Base-by-base conservation (phyloP, 2,329 filamentous ascomycete genomes). In the Apiospora malaysiana region DNA sequence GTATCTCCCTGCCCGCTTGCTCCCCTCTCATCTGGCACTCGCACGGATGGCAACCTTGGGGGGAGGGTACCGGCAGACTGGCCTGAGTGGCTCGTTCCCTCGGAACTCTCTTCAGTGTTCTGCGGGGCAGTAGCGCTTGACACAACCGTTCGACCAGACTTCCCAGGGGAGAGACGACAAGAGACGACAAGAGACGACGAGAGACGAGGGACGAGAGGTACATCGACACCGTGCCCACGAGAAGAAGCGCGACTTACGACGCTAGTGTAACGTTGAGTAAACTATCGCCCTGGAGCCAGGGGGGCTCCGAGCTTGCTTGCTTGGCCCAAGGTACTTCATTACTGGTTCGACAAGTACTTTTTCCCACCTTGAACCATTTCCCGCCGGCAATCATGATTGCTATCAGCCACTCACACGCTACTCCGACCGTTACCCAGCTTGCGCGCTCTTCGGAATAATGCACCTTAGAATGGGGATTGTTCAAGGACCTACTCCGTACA, bases 51-150 rank as follows among this genome's bases (percentile, higher is more conserved):
- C 51, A 59, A 59, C 56, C 56, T 21, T n/a, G 27, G 27, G 32
- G 56, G 27, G 27, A 21, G 56, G 56, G 56, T 40, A 63, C 56
- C 32, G 56, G 21, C 56, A 63, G 56, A 40, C 32, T 63, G 56
- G 56, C 56, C 56, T 63, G 32, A 40, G 56, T 63, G 56, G 56
- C 56, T 63, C 32, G 32, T 63, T n/a, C 49, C 49, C 32, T 40
- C 27, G 51, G 51, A 59, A 59, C 51, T 25, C 47, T 51, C 49
- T 32, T 63, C 56, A 63, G 4, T 63, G 32, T 21, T 63, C 56
- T 63, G 56, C 56, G 56, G 56, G 56, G 56, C 51, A 59, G 51
- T 32, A 63, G 56, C 56, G 56, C 56, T 63, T 63, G 56, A 63
- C 56, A 63, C 32, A 63, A 40, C 56, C 56, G 56, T 63, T 40